These are phyloP conservation scores for Suhomyces yuchorum DNA, from an alignment of 1,139 yeast species.

Conservation along the genomic window DNA sequence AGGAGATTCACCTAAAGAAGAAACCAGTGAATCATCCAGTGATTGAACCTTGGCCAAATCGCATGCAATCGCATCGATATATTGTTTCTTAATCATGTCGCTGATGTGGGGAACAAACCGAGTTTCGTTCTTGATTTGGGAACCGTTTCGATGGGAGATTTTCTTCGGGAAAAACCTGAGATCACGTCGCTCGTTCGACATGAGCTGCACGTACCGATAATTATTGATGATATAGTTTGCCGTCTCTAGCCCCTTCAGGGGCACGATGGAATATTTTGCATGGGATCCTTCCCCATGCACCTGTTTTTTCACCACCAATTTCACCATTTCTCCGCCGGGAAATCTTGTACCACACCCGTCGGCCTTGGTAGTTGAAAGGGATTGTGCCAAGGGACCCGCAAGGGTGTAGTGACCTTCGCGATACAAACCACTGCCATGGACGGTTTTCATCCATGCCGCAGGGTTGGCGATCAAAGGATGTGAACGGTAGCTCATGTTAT, in stretches of 20 bases:
- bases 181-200: conserved; percentile 13
- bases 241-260: conserved; percentile 12
- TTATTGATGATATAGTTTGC: conserved; percentile 19
- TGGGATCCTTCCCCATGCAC: neutral
- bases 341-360: conserved; percentile 23
- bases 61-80: conserved; percentile 16
- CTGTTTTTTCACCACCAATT: conserved; percentile 20
- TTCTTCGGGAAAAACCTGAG: conserved; percentile 19
- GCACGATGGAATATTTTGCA: conserved; percentile 13
- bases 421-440: conserved; percentile 9
- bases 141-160: conserved; percentile 14
- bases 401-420: conserved; percentile 6
- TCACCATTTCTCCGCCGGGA: conserved; percentile 29
- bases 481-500: conserved; percentile 14
- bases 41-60: neutral
- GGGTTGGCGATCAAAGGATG: conserved; percentile 34
- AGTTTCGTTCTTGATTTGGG: conserved; percentile 12
- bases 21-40: neutral
- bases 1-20: neutral
- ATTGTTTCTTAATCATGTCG: conserved; percentile 16
- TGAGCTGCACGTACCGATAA: conserved; percentile 14
- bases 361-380: conserved; percentile 23
- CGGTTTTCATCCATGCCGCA: conserved; percentile 23
- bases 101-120: conserved; percentile 19
- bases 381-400: conserved; percentile 29